Evolutionary conservation across 768 basidiomycete species (phyloP).

Genomic region (Termitomyces sp.): DNA sequence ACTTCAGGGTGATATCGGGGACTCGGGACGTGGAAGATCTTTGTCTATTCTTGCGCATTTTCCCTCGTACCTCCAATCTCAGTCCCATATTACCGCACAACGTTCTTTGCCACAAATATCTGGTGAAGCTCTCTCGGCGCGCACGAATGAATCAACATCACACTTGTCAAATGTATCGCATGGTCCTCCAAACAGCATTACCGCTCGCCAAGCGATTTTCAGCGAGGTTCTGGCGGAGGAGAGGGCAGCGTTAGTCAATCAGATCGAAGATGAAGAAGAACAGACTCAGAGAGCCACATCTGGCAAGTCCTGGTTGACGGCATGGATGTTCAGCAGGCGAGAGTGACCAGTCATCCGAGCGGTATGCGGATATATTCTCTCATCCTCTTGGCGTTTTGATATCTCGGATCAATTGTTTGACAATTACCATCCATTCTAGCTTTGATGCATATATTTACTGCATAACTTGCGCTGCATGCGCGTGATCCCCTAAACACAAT

Average conservation of each 20-base stretch:
- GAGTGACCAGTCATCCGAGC: conserved; percentile 21
- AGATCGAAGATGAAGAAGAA: conserved; percentile 53
- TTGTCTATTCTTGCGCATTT: conserved; percentile 34
- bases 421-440: conserved; percentile 19
- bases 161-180: conserved; percentile 29
- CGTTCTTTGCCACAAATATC: conserved; percentile 45
- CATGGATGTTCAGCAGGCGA: conserved; percentile 59
- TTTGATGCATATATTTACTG: conserved; percentile 18
- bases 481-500: conserved; percentile 20
- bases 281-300: conserved; percentile 40
- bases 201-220: conserved; percentile 60
- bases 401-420: conserved; percentile 37
- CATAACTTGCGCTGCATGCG: conserved; percentile 18
- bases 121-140: conserved; percentile 33
- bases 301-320: conserved; percentile 57
- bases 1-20: conserved; percentile 23
- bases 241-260: conserved; percentile 49
- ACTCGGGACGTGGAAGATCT: conserved; percentile 31
- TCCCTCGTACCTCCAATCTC: conserved; percentile 24
- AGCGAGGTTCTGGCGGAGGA: conserved; percentile 73
- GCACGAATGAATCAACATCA: conserved; percentile 32
- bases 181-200: conserved; percentile 39
- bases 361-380: conserved; percentile 24
- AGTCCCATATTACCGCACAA: conserved; percentile 31
- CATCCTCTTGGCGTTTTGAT: conserved; percentile 28